These are phyloP conservation scores for Cetraspora pellucida DNA, from an alignment of 192 early-diverging fungal species.

Conservation along the genomic window DNA sequence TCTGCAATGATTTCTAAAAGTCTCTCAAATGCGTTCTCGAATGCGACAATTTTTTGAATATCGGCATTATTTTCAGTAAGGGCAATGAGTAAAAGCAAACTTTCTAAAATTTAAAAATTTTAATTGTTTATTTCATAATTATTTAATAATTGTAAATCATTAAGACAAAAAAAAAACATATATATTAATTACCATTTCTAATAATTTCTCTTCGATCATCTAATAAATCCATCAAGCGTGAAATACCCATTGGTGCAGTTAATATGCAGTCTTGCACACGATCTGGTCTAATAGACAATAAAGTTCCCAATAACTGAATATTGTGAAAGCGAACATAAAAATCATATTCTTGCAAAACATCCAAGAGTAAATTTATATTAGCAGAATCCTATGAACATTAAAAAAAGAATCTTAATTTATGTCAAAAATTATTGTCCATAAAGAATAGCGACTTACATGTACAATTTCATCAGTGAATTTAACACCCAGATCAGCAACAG, in stretches of 20 bases:
- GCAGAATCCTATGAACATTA: slow-evolving; percentile 59
- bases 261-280: slow-evolving; percentile 84
- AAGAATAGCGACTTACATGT: slow-evolving; percentile 36
- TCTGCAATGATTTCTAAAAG: slow-evolving; percentile 86
- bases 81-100: slow-evolving; percentile 85
- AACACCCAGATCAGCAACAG: slow-evolving; percentile 26
- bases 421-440: neutral
- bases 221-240: slow-evolving; percentile 90
- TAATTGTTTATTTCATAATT: neutral
- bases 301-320: slow-evolving; percentile 80
- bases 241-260: slow-evolving; percentile 81
- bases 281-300: slow-evolving; percentile 63
- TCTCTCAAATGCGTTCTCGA: slow-evolving; percentile 96
- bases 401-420: slow-evolving; percentile 40
- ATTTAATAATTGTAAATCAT: neutral
- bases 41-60: slow-evolving; percentile 99
- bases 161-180: neutral
- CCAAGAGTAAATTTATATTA: slow-evolving; percentile 81
- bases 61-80: slow-evolving; percentile 93
- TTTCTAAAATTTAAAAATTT: slow-evolving; percentile 63
- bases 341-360: slow-evolving; percentile 87
- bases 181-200: slow-evolving; percentile 80
- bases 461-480: slow-evolving; percentile 49
- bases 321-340: slow-evolving; percentile 95
- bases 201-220: slow-evolving; percentile 94